Base-by-base conservation (phyloP, 148 eudicot genomes). In the Rhododendron ovatum region DNA sequence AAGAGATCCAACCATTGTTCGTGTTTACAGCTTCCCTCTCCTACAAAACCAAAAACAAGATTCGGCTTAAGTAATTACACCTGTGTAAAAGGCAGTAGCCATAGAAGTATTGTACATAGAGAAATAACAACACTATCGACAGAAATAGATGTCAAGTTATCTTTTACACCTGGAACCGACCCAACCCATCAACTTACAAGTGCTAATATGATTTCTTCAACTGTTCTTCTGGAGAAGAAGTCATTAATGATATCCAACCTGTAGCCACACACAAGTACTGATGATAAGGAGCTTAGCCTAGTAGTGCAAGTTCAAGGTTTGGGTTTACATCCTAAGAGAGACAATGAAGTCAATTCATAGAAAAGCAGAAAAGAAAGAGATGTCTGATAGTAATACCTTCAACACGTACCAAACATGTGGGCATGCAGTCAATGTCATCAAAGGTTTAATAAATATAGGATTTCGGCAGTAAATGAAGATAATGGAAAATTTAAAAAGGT, bases 121-220 rank as follows among this genome's bases (percentile, higher is more conserved):
- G 18, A 28, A 86, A 37, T 9, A 59, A 55, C 57, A n/a, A 30
- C 30, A 80, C 26, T 1, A 14, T 15, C 3, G 9, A 61, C 30
- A 20, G 41, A n/a, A 77, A n/a, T 41, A 33, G 24, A 51, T 26
- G 69, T 18, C 13, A 69, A 47, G 41, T 84, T 17, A 18, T 37
- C 12, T 39, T 63, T 45, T 81, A 48, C 80, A 39, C 47, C 43
- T 26, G 39, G 61, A 82, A 65, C 78, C 7, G 14, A 55, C 74
- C 48, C 59, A 88, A 37, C 61, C 17, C 75, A 87, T 24, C 76
- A 90, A 87, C 98, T 88, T 89, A 96, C 99, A 86, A 96, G 93
- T 80, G 94, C 90, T 78, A 90, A 90, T 84, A 94, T 82, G 67
- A 96, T 95, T 76, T 96, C 98, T 91, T 96, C 98, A 65, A 94